These are phyloP conservation scores for Tolypocladium nubicola DNA, from an alignment of 2,329 filamentous ascomycete genomes.

Conservation along the genomic window DNA sequence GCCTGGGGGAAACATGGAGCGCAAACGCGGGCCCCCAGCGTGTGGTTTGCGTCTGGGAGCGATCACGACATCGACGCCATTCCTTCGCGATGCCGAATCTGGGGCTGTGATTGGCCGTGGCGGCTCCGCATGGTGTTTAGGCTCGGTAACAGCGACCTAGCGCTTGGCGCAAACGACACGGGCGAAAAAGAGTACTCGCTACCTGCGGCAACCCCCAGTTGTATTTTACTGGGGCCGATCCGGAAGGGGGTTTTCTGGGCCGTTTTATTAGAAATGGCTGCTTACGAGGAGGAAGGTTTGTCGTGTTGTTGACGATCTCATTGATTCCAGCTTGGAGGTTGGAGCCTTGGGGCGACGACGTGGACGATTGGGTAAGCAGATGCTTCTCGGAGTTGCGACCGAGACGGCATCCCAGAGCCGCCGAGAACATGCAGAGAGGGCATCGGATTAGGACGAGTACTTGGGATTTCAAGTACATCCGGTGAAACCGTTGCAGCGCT, in stretches of 20 bases:
- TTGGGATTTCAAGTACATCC: no score
- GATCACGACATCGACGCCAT: constrained; percentile 45
- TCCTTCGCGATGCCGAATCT: constrained; percentile 29
- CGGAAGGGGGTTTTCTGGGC: background rate
- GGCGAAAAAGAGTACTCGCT: background rate
- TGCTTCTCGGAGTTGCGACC: background rate
- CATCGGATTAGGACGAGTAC: background rate
- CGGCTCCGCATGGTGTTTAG: constrained; percentile 9
- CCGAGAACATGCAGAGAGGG: background rate
- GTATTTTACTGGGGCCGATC: background rate
- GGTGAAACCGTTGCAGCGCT: background rate
- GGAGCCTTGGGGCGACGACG: background rate
- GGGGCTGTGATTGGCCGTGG: constrained; percentile 23
- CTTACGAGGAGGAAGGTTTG: background rate
- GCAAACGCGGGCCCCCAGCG: constrained; percentile 14
- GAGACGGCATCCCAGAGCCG: background rate
- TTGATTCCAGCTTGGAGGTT: background rate
- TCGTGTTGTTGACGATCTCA: background rate
- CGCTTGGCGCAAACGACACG: background rate
- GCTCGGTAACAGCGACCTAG: background rate
- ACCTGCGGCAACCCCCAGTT: background rate
- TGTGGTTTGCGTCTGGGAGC: constrained; percentile 22
- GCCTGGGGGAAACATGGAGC: constrained; percentile 26
- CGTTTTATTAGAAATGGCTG: background rate
- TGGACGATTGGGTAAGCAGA: background rate